Conservation (phyloP, 2,329 filamentous ascomycete genomes). For the Hypoxylon sp. region DNA sequence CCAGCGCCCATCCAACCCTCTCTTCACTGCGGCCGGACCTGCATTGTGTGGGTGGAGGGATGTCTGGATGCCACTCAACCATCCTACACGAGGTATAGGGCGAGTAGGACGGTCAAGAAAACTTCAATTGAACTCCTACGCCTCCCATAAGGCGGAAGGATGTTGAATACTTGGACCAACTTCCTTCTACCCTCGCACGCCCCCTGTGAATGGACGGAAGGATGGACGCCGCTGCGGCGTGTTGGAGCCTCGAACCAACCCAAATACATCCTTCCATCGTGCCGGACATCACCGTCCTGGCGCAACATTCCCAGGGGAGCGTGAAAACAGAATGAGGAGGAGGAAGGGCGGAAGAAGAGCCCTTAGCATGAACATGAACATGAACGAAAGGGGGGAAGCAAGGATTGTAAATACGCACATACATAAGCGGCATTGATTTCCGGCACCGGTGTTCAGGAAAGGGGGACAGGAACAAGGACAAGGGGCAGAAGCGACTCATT, state of each 20-base stretch:
- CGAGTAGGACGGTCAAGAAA: not conserved
- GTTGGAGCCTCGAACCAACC: conserved; percentile 3
- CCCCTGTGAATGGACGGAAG: conserved; percentile 15
- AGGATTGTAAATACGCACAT: conserved; percentile 20
- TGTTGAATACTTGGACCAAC: conserved; percentile 3
- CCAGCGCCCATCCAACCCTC: conserved; percentile 3
- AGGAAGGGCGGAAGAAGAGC: not conserved
- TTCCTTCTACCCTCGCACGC: conserved; percentile 5
- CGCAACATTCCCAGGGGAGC: conserved; percentile 14
- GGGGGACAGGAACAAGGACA: not conserved
- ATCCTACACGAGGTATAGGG: not conserved
- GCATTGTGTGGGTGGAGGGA: conserved; percentile 1
- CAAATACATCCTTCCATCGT: conserved; percentile 4
- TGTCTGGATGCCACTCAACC: conserved; percentile 5
- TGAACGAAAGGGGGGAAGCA: not conserved
- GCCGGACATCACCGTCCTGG: not conserved
- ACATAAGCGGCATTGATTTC: conserved; percentile 19
- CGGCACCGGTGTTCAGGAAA: conserved; percentile 7
- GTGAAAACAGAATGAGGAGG: not conserved
- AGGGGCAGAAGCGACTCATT: not conserved
- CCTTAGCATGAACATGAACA: not conserved
- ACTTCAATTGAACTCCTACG: conserved; percentile 1
- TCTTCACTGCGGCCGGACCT: not conserved
- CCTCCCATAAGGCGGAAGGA: not conserved
- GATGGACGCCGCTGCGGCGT: not conserved